These are phyloP conservation scores for Prunus mongolica DNA, from an alignment of 306 rosid genomes.

Conservation along the genomic window DNA sequence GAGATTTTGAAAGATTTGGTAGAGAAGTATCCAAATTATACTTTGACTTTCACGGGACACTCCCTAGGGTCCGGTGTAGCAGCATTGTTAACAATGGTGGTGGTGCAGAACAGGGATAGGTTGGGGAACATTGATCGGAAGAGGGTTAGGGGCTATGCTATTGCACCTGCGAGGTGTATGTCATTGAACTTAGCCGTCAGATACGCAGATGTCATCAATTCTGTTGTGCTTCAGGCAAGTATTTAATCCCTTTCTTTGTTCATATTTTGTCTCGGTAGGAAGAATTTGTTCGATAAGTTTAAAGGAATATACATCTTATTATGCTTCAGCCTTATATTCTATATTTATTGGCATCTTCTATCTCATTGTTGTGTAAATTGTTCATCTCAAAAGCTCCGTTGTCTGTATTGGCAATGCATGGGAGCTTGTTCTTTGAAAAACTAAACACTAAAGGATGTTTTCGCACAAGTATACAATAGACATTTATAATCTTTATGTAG, in stretches of 20 bases:
- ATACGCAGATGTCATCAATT: slow-evolving; percentile 89
- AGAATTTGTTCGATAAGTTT: neutral
- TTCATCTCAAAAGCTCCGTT: neutral
- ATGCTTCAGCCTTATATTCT: slow-evolving; percentile 1
- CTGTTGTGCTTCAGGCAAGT: slow-evolving; percentile 91
- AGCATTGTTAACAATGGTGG: slow-evolving; percentile 67
- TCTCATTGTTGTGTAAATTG: neutral
- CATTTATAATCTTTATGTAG: neutral
- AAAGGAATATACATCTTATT: slow-evolving; percentile 2
- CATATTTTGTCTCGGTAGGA: neutral
- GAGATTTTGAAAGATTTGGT: slow-evolving; percentile 57
- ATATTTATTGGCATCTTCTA: neutral
- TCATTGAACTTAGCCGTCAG: slow-evolving; percentile 86
- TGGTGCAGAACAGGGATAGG: slow-evolving; percentile 55
- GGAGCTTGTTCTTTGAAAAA: neutral
- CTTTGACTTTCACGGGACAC: slow-evolving; percentile 81
- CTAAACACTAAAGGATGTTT: neutral
- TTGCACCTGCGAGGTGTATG: slow-evolving; percentile 94
- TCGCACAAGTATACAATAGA: neutral
- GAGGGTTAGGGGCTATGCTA: slow-evolving; percentile 79
- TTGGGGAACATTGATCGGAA: slow-evolving; percentile 70
- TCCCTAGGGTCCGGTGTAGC: slow-evolving; percentile 94
- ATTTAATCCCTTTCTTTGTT: slow-evolving; percentile 4
- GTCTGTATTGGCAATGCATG: slow-evolving; percentile 7
- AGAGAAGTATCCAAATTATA: slow-evolving; percentile 59